Evolutionary conservation across 768 basidiomycete genomes (phyloP), one percentile per base, ranked within the genome.

Genomic region (Tricholoma sp.): DNA sequence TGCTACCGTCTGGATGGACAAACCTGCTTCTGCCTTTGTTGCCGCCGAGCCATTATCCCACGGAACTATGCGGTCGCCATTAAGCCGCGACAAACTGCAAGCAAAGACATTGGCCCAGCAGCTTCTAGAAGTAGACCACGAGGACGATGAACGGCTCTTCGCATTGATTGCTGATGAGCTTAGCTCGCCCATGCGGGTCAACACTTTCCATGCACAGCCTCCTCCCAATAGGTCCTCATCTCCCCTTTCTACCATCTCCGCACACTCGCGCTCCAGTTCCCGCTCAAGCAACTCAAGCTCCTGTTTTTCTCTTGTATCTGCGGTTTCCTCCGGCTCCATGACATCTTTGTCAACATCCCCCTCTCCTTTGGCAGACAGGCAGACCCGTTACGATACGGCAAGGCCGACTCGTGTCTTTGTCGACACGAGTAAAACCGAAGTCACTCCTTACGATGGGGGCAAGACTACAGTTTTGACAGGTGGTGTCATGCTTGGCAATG

Each of bases 401-500:
- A 79, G 85, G 59, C 85, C 86, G 67, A 80, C 80, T 20, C 83
- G 82, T 59, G 86, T 91, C 62, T 90, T 80, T 66, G 70, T 92
- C 54, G 90, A 92, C 70, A 81, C 77, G 18, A 72, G 84, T 65
- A 91, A 85, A 77, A 90, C 72, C 53, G 87, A 88, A 45, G 87
- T 91, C 59, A 91, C 89, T 48, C 87, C 88, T 64, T 92, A 92
- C 63, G 89, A 92, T 62, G 89, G 89, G 55, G 90, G 90, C 60
- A 91, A 90, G 80, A 92, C 90, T 53, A 91, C 89, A 29, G 89
- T 91, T 50, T 82, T 92, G 63, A 91, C 89, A 2, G 90, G 90
- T 55, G 90, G 89, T 60, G 89, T 91, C 61, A 92, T 92, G 90
- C 86, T 92, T 58, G 89, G 89, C 50, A 77, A 75, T 50, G 75